Base-by-base conservation (phyloP, 768 basidiomycete genomes). In the Rhodocollybia butyracea region DNA sequence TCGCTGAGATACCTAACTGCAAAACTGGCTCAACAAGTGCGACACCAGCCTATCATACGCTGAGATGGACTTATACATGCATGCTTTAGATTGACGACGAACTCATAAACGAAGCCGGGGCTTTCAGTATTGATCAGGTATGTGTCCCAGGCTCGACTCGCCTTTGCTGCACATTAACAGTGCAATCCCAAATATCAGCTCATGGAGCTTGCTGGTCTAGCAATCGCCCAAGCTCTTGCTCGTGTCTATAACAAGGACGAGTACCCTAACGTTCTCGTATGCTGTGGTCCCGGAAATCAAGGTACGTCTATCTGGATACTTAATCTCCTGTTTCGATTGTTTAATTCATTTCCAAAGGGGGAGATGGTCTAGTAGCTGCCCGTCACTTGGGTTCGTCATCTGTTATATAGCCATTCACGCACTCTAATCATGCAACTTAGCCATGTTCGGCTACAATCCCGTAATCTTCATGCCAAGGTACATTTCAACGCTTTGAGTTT, bases 201-300 rank as follows among this genome's bases (percentile, higher is more conserved):
- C 29, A 97, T 98, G 94, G 96, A 98, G 65, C 81, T 98, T 12
- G 96, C 96, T 29, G 97, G 97, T 1, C 75, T 98, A 10, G 88
- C 96, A 1, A 95, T 94, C 65, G 97, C 96, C 0, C 91, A 95
- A 67, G 82, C 90, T 0, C 73, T 98, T 2, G 85, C 89, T 5
- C 86, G 76, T n/a, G 83, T 85, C 0, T 98, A 92, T 67, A 75
- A 74, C 38, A 83, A 79, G 29, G 82, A 85, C 3, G 79, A 76
- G 42, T 84, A 91, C 67, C 80, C 79, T 34, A 81, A 84, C 11
- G 92, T 98, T 5, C 75, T 98, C n/a, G 91, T 98, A 11, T 94
- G 91, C 64, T 98, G 95, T 66, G 97, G 97, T 17, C 95, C 97
- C 5, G 97, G 97, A 39, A 98, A 98, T 64, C 96, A 98, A 76